Evolutionary conservation across 163 green algal species (phyloP).

Genomic region (Scenedesmus sp.): DNA sequence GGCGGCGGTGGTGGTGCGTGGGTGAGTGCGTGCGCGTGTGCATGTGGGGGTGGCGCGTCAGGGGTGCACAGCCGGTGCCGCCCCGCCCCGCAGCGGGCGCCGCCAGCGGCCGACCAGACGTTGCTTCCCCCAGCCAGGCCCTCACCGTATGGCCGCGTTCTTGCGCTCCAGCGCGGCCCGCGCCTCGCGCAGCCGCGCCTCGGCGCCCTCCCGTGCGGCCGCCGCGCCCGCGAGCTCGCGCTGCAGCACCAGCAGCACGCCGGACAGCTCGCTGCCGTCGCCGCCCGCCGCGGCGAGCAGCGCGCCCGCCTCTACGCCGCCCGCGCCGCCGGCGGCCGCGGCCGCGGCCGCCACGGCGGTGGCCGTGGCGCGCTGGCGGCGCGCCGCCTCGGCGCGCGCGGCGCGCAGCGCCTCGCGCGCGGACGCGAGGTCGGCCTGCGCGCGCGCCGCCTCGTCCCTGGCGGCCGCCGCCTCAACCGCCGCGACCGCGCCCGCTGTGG

Average conservation of each 20-base stretch:
- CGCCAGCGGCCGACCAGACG: background rate
- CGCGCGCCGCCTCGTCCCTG: constrained; percentile 44
- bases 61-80: too few species aligned
- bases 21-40: too few species aligned
- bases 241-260: constrained; percentile 9
- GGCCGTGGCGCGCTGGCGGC: constrained; percentile 41
- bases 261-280: background rate
- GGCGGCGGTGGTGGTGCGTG: too few species aligned
- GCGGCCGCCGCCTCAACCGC: constrained; percentile 9
- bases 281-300: background rate
- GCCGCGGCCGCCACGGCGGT: constrained; percentile 28
- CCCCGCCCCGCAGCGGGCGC: too few species aligned
- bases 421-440: constrained; percentile 44
- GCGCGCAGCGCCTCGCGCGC: constrained; percentile 48
- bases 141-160: constrained; percentile 51
- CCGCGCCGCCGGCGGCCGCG: background rate
- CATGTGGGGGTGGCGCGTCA: too few species aligned
- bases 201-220: constrained; percentile 27
- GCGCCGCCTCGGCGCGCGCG: constrained; percentile 39
- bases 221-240: constrained; percentile 42
- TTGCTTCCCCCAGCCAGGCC: background rate
- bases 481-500: constrained; percentile 14
- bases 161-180: constrained; percentile 52
- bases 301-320: background rate
- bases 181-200: constrained; percentile 50